Evolutionary conservation across 225 moss, liverwort and hornwort species (phyloP), one percentile per base, ranked within the genome.

Genomic region (Pleurozium schreberi): DNA sequence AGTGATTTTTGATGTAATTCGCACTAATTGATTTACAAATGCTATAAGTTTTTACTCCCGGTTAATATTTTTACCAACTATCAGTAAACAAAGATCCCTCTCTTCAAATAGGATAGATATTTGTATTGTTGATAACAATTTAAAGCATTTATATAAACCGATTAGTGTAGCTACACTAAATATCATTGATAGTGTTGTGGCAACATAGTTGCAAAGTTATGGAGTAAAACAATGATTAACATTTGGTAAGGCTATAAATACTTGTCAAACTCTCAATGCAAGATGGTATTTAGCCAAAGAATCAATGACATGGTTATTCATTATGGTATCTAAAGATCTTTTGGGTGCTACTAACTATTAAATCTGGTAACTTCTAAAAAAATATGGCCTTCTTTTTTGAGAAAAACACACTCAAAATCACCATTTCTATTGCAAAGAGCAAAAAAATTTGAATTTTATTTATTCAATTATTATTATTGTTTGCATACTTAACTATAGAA

Each of bases 331-430:
- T 6, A 36, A 12, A 73, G 6, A 45, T 36, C 7, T 45, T 74
- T n/a, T 49, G 7, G 19, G 5, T 57, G 12, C 5, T 42, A 42
- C 12, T 42, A 42, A n/a, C 8, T 4, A 52, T 14, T 36, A 34
- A 3, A 21, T 0, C 2, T 0, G 1, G 0, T 50, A 21, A 22
- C 3, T 0, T 8, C 22, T 52, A 36, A 21, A 75, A 8, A 20
- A 33, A 0, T 1, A 49, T 7, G 5, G 8, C 18, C 18, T 7
- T 22, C 10, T 75, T 7, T 49, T 33, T 12, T 20, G 59, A 59
- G 3, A 30, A 45, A 6, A 18, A 28, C 10, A n/a, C 20, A 23
- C 4, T 30, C 30, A 47, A 74, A 74, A 47, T 1, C 9, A 0
- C 5, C 14, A n/a, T 38, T 67, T 67, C 21, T 38, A 38, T 21